Evolutionary conservation across 2,329 filamentous ascomycete genomes (phyloP), one percentile per base, ranked within the genome.

Genomic region (Fusarium phyllophilum): DNA sequence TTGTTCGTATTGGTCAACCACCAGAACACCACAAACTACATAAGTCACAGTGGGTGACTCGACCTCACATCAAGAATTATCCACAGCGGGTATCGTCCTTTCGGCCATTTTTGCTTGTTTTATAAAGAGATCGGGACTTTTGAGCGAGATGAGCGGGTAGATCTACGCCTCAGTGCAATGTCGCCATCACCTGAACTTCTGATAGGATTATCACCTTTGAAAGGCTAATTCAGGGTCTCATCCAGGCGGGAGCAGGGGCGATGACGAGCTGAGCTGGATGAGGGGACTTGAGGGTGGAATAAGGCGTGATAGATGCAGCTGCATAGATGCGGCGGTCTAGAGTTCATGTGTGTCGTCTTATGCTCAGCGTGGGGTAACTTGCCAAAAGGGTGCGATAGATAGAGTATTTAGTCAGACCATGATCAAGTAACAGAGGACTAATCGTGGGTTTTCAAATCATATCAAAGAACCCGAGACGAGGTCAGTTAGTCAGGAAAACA

Each of bases 131-230:
- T 62, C 49, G 55, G 68, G 42, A 61, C 60, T 66, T 36, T 46
- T 56, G 66, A 44, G 55, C 34, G 58, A 48, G 44, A 41, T 31
- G 44, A 9, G 60, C 59, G 58, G 59, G 51, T 63, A 72, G 67
- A 74, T 70, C 64, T 70, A 54, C 49, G 39, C 34, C 49, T 63
- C 58, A 59, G 65, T 73, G 51, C 38, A 70, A 74, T 71, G 62
- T 70, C 63, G 73, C 54, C 41, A 44, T 66, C 45, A 36, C 39
- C 20, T 29, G 36, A 29, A 33, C 41, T 17, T 60, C 31, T 76
- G 71, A 70, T 69, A 72, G 70, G 67, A 26, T 55, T 41, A 29
- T 29, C n/a, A 44, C 59, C 36, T 70, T 33, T 8, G 38, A 63
- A 64, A 61, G 51, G 34, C 29, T 33, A 26, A 44, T 64, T 15